Percentiles rank a stretch among this genome's conserved stretches.
phyloP scores from a whole-genome alignment of 2,329 filamentous ascomycete genomes.

The Epichloe amarillans region DNA sequence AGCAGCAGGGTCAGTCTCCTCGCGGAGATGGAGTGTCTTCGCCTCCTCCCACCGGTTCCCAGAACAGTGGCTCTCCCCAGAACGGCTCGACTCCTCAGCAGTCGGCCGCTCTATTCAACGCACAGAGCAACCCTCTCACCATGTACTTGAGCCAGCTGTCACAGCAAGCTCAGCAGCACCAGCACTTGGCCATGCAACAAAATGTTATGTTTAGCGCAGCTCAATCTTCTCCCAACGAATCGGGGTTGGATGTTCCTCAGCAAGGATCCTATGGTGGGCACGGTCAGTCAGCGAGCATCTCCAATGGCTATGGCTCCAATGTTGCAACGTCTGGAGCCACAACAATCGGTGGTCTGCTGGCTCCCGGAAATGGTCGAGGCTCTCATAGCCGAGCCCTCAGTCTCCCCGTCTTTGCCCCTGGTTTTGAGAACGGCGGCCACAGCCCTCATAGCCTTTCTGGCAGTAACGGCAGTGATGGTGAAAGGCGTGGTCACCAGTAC shows the following conservation, averaged over 20 bases:
- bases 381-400: conserved; percentile 75
- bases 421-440: conserved; percentile 46
- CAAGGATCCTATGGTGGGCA: conserved; percentile 49
- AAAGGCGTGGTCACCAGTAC: conserved; percentile 53
- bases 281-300: conserved; percentile 52
- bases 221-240: conserved; percentile 42
- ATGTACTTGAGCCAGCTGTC: conserved; percentile 83
- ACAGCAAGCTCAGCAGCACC: conserved; percentile 56
- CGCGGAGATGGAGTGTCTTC: conserved; percentile 46
- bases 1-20: conserved; percentile 47
- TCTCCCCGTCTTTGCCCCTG: conserved; percentile 58
- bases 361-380: conserved; percentile 49
- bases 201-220: conserved; percentile 68
- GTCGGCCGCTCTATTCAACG: conserved; percentile 64
- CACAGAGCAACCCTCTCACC: conserved; percentile 76
- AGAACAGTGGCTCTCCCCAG: conserved; percentile 43
- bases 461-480: conserved; percentile 32
- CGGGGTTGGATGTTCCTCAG: conserved; percentile 44
- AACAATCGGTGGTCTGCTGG: conserved; percentile 64
- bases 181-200: conserved; percentile 62
- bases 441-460: conserved; percentile 36
- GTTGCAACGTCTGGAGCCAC: conserved; percentile 43
- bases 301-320: conserved; percentile 46
- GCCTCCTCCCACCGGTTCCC: conserved; percentile 45
- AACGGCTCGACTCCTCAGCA: conserved; percentile 44